Percentiles rank a stretch among this genome's conserved stretches.
phyloP scores from a whole-genome alignment of 2,329 filamentous ascomycete species.

The Juglanconis oblonga region DNA sequence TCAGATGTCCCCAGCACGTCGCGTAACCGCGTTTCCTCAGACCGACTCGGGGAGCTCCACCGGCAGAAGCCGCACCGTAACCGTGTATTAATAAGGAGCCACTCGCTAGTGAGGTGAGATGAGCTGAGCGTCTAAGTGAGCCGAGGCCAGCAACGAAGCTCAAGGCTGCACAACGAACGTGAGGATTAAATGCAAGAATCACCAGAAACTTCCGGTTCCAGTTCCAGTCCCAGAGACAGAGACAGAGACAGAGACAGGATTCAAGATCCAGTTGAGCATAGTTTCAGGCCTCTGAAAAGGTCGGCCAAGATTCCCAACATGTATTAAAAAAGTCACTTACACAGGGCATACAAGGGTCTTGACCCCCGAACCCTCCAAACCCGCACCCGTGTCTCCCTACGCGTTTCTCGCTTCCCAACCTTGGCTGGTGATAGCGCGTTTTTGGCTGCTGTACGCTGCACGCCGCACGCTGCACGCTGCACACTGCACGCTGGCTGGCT shows the following conservation, averaged over 20 bases:
- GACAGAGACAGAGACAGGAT: background rate
- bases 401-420: background rate
- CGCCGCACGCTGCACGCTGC: background rate
- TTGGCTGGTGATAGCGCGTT: slow-evolving; percentile 7
- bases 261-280: background rate
- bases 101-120: background rate
- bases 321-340: background rate
- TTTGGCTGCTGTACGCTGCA: slow-evolving; percentile 9
- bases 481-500: no score
- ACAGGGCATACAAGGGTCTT: background rate
- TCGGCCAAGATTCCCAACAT: background rate
- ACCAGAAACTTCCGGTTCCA: background rate
- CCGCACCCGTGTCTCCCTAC: slow-evolving; percentile 13
- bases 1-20: slow-evolving; percentile 13
- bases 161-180: no score
- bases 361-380: background rate
- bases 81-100: background rate
- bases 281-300: no score
- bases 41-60: slow-evolving; percentile 12
- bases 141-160: no score
- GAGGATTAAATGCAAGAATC: background rate
- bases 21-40: slow-evolving; percentile 18
- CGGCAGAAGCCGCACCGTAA: background rate
- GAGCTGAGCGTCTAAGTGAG: background rate
- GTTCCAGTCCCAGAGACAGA: background rate